Evolutionary conservation across 768 basidiomycete species (phyloP).

Genomic region (Phlegmacium glaucopus): DNA sequence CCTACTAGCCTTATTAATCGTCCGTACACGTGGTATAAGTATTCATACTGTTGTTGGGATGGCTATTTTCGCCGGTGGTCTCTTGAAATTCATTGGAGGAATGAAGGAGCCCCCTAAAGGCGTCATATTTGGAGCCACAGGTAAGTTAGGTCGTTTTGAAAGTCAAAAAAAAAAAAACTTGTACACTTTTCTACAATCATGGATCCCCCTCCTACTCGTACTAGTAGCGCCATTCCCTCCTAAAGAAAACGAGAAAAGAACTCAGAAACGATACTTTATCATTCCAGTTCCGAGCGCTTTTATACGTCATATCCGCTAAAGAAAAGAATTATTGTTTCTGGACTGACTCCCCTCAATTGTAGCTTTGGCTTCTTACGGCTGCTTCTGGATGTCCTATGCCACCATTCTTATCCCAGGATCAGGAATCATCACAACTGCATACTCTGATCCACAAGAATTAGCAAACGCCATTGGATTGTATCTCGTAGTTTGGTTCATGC

Average conservation of each 20-base stretch:
- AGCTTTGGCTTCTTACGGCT: conserved; percentile 74
- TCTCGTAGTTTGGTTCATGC: conserved; percentile 61
- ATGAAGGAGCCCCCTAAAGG: conserved; percentile 73
- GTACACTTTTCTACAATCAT: background rate
- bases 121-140: conserved; percentile 64
- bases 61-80: conserved; percentile 71
- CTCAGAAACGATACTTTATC: too few species aligned
- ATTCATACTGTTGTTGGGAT: conserved; percentile 63
- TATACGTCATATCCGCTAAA: background rate
- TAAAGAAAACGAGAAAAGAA: too few species aligned
- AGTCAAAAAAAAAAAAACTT: too few species aligned
- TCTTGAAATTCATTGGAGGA: conserved; percentile 77
- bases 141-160: conserved; percentile 26
- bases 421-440: conserved; percentile 54
- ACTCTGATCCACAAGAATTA: conserved; percentile 38
- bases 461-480: conserved; percentile 63
- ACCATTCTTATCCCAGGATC: conserved; percentile 64
- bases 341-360: background rate
- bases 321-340: background rate
- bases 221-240: background rate
- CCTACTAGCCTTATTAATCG: conserved; percentile 67
- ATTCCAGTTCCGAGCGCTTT: background rate
- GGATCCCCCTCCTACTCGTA: background rate
- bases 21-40: conserved; percentile 42
- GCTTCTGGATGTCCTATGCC: conserved; percentile 80